Conservation (phyloP, 257 asterid species). For the Solanum clarkiae region DNA sequence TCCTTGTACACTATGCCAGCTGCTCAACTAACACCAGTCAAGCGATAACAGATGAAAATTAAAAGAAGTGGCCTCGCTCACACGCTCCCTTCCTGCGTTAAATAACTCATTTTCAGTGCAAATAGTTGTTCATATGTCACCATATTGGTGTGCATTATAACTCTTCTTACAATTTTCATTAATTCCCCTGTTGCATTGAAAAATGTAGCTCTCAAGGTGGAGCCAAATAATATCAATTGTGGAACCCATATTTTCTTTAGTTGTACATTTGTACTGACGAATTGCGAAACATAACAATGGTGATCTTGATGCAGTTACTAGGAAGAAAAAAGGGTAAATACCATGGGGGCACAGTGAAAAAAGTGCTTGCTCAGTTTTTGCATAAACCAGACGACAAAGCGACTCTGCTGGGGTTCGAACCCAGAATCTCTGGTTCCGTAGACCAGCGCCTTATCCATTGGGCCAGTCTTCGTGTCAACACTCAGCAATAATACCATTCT, state of each 20-base stretch:
- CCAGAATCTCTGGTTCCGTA: conserved; percentile 99
- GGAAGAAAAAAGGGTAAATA: neutral
- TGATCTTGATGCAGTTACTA: neutral
- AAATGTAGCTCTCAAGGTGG: neutral
- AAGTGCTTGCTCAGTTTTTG: too few species aligned
- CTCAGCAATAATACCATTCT: neutral
- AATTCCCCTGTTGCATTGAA: neutral
- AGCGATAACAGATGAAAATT: conserved; percentile 1
- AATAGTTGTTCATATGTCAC: neutral
- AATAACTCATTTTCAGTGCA: neutral
- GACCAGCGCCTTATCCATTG: conserved; percentile 99
- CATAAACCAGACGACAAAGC: too few species aligned
- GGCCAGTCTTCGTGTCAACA: conserved; percentile 25
- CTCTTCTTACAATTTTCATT: too few species aligned
- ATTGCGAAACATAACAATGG: neutral
- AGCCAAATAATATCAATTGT: neutral
- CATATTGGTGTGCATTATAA: neutral
- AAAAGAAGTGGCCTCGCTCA: neutral
- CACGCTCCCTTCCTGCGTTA: neutral
- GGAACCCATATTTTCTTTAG: neutral
- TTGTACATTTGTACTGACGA: neutral
- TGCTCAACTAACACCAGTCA: conserved; percentile 31
- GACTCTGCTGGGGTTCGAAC: conserved; percentile 96
- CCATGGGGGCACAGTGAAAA: too few species aligned
- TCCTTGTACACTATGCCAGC: conserved; percentile 62